Conservation (phyloP, 805 yeast genomes). For the Nakazawaea ishiwadae region DNA sequence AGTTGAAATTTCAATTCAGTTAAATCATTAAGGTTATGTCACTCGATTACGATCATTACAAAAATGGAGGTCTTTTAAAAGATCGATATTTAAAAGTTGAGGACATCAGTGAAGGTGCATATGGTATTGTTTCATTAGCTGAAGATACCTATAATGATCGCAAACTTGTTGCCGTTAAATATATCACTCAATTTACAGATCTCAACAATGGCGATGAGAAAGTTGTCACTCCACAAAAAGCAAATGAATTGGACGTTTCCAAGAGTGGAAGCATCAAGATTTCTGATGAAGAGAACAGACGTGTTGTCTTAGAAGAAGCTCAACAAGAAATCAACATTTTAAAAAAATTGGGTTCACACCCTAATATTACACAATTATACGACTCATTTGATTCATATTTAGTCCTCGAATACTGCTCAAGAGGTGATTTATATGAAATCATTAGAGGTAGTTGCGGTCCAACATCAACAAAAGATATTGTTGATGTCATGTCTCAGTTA, state of each 20-base stretch:
- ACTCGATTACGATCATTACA: slow-evolving; percentile 23
- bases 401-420: slow-evolving; percentile 73
- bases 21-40: too few species aligned
- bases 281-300: slow-evolving; percentile 17
- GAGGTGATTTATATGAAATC: slow-evolving; percentile 85
- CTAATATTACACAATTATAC: slow-evolving; percentile 40
- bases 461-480: slow-evolving; percentile 46
- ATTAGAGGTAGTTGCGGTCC: slow-evolving; percentile 65
- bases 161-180: slow-evolving; percentile 77
- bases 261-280: slow-evolving; percentile 13
- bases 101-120: slow-evolving; percentile 87
- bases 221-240: slow-evolving; percentile 9
- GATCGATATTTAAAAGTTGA: slow-evolving; percentile 63
- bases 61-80: slow-evolving; percentile 43
- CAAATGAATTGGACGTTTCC: slow-evolving; percentile 3
- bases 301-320: slow-evolving; percentile 50
- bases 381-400: slow-evolving; percentile 50
- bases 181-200: slow-evolving; percentile 59
- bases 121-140: slow-evolving; percentile 87
- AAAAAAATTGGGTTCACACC: slow-evolving; percentile 51
- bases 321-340: slow-evolving; percentile 65
- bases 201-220: slow-evolving; percentile 28
- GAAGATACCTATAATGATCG: slow-evolving; percentile 49
- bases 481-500: slow-evolving; percentile 48
- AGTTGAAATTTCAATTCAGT: too few species aligned